Conservation (phyloP, 208 protist genomes). For the Wallacemonas sp. region DNA sequence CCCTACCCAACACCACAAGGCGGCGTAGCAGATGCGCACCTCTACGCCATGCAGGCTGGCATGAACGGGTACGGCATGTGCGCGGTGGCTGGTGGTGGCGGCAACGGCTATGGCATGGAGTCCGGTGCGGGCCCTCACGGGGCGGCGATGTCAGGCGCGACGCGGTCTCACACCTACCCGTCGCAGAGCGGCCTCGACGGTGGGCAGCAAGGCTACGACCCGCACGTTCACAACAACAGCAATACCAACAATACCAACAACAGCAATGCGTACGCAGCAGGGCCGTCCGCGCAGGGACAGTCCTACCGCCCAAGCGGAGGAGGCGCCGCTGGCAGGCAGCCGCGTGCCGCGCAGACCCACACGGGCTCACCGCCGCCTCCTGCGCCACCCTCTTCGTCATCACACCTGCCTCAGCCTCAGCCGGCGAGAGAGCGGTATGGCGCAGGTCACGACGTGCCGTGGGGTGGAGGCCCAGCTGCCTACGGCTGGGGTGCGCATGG, state of each 20-base stretch:
- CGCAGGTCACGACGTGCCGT: background rate
- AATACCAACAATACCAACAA: conserved; percentile 3
- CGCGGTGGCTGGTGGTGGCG: background rate
- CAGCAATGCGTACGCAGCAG: conserved; percentile 2
- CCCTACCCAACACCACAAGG: background rate
- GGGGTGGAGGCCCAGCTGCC: background rate
- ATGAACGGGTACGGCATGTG: background rate
- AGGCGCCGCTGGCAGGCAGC: too few species aligned
- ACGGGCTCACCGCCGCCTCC: conserved; percentile 1
- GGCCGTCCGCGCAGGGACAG: background rate
- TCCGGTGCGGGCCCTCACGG: too few species aligned
- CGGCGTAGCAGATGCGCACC: background rate
- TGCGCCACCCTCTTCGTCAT: background rate
- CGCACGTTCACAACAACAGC: conserved; percentile 5
- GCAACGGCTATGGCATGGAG: background rate
- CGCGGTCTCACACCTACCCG: too few species aligned
- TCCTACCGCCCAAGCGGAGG: too few species aligned
- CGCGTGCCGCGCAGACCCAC: too few species aligned
- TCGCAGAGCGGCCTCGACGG: too few species aligned
- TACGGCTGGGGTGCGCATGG: background rate
- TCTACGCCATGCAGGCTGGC: background rate
- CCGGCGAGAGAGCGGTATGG: too few species aligned
- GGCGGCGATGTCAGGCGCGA: too few species aligned
- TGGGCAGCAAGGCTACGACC: too few species aligned
- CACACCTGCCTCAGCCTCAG: background rate